Evolutionary conservation across 768 basidiomycete genomes (phyloP).

Genomic region (Pisolithus marmoratus): DNA sequence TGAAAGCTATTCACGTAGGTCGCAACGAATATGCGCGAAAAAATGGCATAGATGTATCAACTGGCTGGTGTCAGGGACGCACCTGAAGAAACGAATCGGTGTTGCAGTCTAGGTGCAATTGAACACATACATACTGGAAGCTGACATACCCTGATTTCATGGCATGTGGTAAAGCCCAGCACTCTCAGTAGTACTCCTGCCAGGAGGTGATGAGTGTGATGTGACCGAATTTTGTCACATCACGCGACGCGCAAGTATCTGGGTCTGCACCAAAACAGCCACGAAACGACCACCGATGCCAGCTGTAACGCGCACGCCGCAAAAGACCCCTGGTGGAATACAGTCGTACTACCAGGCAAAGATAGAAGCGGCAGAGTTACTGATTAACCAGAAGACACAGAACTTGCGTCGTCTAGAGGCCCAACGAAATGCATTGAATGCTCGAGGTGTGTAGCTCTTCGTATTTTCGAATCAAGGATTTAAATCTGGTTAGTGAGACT

Average conservation of each 20-base stretch:
- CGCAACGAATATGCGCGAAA: too few species aligned
- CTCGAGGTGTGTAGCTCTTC: slow-evolving; percentile 57
- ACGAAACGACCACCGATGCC: slow-evolving; percentile 29
- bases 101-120: too few species aligned
- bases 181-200: too few species aligned
- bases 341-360: slow-evolving; percentile 95
- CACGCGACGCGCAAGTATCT: slow-evolving; percentile 5
- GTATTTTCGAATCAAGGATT: neutral
- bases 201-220: too few species aligned
- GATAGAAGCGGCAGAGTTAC: slow-evolving; percentile 87
- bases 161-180: too few species aligned
- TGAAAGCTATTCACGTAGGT: too few species aligned
- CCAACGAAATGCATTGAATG: slow-evolving; percentile 94
- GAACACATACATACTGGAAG: too few species aligned
- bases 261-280: neutral
- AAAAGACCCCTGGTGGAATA: slow-evolving; percentile 54
- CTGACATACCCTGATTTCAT: too few species aligned
- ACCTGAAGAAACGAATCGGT: too few species aligned
- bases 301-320: slow-evolving; percentile 24
- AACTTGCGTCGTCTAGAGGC: slow-evolving; percentile 94
- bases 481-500: slow-evolving; percentile 58
- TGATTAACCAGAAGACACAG: slow-evolving; percentile 95
- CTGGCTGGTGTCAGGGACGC: too few species aligned
- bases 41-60: too few species aligned
- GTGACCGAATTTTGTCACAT: neutral